Base-by-base conservation (phyloP, 2,329 filamentous ascomycete genomes). In the Lithohypha guttulata region DNA sequence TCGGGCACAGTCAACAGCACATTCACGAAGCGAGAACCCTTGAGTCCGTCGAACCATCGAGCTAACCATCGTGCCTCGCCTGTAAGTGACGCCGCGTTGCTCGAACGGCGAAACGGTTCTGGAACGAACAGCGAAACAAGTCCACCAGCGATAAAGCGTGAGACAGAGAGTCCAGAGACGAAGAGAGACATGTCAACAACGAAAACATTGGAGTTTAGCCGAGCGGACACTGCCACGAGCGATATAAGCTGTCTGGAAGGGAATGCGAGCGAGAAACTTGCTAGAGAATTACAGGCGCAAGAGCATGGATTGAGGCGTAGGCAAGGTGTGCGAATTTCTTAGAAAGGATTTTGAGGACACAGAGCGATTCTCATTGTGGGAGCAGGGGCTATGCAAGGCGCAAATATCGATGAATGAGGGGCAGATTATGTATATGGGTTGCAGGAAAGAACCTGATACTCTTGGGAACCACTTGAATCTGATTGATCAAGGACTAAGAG, bases 61-160 rank as follows among this genome's bases (percentile, higher is more conserved):
- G 46, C 46, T 17, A 49, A 44, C 4, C 47, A 47, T 33, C 44
- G 49, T 20, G 49, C 48, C n/a, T 51, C 48, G n/a, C n/a, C n/a
- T n/a, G n/a, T n/a, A n/a, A n/a, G n/a, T n/a, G n/a, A n/a, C n/a
- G n/a, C n/a, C n/a, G n/a, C n/a, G n/a, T n/a, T n/a, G n/a, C n/a
- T n/a, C n/a, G n/a, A n/a, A n/a, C n/a, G n/a, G n/a, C n/a, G n/a
- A n/a, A n/a, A n/a, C n/a, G n/a, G n/a, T n/a, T n/a, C n/a, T n/a
- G n/a, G n/a, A n/a, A n/a, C n/a, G n/a, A n/a, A n/a, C n/a, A n/a
- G n/a, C n/a, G n/a, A n/a, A n/a, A n/a, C n/a, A n/a, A n/a, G n/a
- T n/a, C n/a, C n/a, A n/a, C n/a, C n/a, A n/a, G n/a, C n/a, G n/a
- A n/a, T n/a, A n/a, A n/a, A n/a, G 26, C 11, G 4, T 4, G 26